These are phyloP conservation scores for Cavenderia fasciculata DNA, from an alignment of 78 protist species.

Conservation along the genomic window DNA sequence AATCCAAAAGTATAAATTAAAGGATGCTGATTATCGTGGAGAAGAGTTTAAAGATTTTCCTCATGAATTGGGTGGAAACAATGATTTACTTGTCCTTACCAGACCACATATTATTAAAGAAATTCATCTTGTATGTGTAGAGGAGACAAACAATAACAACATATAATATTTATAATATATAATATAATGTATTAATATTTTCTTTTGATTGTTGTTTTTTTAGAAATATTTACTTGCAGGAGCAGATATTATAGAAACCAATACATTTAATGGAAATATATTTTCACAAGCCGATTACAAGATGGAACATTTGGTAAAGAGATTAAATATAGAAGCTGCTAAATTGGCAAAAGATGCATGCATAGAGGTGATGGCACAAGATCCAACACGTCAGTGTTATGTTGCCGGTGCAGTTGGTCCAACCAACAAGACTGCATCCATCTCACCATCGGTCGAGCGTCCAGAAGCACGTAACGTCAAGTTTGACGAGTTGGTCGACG, in stretches of 20 bases:
- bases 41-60: conserved; percentile 89
- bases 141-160: no score
- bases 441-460: conserved; percentile 95
- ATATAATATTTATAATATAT: not conserved
- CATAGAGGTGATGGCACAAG: conserved; percentile 41
- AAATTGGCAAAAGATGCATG: conserved; percentile 71
- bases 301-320: conserved; percentile 82
- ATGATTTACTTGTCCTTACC: conserved; percentile 96
- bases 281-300: conserved; percentile 97
- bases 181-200: not conserved
- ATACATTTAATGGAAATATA: conserved; percentile 95
- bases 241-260: conserved; percentile 98
- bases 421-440: conserved; percentile 96
- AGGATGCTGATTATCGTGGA: conserved; percentile 96
- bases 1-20: conserved; percentile 91
- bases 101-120: conserved; percentile 91
- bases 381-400: conserved; percentile 84
- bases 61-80: conserved; percentile 97
- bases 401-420: conserved; percentile 99
- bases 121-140: conserved; percentile 88
- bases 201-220: not conserved
- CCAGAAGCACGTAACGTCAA: conserved; percentile 93
- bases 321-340: conserved; percentile 88
- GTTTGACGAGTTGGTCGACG: conserved; percentile 93
- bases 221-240: conserved; percentile 96